phyloP scores from a whole-genome alignment of 768 basidiomycete genomes.

The Leucocoprinus sp. region DNA sequence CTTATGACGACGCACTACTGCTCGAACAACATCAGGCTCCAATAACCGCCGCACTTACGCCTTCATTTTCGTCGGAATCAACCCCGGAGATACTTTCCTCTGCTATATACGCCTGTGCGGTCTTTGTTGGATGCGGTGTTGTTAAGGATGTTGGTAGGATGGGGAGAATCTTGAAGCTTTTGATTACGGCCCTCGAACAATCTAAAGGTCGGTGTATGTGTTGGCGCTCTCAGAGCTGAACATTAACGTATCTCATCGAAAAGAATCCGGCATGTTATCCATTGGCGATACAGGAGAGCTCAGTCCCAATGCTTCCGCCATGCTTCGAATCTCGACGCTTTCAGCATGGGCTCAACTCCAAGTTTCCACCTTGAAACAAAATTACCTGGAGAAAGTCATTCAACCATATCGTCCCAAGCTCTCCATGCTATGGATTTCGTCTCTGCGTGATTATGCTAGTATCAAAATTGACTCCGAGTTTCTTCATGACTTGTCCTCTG shows the following conservation, averaged over 20 bases:
- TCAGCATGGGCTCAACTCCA: slow-evolving; percentile 95
- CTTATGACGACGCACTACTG: slow-evolving; percentile 81
- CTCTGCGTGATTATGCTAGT: slow-evolving; percentile 87
- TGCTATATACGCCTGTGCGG: slow-evolving; percentile 87
- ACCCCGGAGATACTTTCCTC: slow-evolving; percentile 92
- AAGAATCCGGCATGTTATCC: slow-evolving; percentile 77
- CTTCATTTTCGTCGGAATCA: slow-evolving; percentile 91
- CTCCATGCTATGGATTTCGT: slow-evolving; percentile 80
- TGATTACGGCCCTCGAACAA: slow-evolving; percentile 83
- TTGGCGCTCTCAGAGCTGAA: not conserved
- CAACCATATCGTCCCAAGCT: slow-evolving; percentile 70
- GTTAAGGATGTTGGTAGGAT: slow-evolving; percentile 85
- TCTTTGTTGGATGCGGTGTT: slow-evolving; percentile 92
- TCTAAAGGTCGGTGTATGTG: slow-evolving; percentile 64
- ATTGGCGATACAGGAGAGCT: slow-evolving; percentile 82
- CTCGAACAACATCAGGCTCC: slow-evolving; percentile 98
- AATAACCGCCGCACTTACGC: slow-evolving; percentile 93
- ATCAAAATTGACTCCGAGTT: slow-evolving; percentile 86
- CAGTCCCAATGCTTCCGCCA: slow-evolving; percentile 90
- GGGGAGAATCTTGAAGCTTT: slow-evolving; percentile 87
- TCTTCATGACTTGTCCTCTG: slow-evolving; percentile 64
- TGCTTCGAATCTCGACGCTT: slow-evolving; percentile 86
- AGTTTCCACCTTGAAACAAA: slow-evolving; percentile 63
- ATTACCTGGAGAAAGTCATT: slow-evolving; percentile 74
- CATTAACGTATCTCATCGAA: not conserved